A percentile compares a stretch with the other conserved stretches of the same genome.
Conservation (phyloP, 2,329 filamentous ascomycete genomes). For the Pezicula carpinea region DNA sequence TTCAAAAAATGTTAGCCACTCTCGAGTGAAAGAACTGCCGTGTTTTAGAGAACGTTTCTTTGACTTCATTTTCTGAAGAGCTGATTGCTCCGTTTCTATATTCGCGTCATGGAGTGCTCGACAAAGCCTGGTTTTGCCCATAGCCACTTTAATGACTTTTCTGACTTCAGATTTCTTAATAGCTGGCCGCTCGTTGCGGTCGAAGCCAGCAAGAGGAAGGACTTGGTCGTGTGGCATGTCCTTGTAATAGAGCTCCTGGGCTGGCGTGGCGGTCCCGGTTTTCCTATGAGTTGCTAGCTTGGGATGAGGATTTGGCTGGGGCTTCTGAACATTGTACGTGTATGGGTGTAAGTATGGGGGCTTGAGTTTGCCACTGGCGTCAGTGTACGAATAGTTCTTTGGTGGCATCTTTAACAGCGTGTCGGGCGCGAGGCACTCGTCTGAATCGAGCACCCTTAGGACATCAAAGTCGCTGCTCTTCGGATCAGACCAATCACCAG, state of each 20-base stretch:
- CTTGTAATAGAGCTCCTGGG: constrained; percentile 12
- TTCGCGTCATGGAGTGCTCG: too few species aligned
- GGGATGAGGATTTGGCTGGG: constrained; percentile 14
- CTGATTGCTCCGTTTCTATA: not conserved
- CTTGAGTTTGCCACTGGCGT: constrained; percentile 12
- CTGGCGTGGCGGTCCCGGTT: constrained; percentile 16
- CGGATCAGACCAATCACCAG: constrained; percentile 15
- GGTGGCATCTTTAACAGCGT: constrained; percentile 12
- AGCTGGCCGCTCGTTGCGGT: constrained; percentile 2
- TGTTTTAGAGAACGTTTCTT: too few species aligned
- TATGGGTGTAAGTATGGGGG: constrained; percentile 10
- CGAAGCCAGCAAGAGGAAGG: constrained; percentile 19
- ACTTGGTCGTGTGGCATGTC: constrained; percentile 9
- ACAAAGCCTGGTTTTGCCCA: too few species aligned
- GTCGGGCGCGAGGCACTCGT: constrained; percentile 14
- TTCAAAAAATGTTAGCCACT: constrained; percentile 9
- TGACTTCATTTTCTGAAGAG: not conserved
- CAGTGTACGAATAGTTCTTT: constrained; percentile 13
- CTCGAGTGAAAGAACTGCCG: not conserved
- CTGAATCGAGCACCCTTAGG: constrained; percentile 11
- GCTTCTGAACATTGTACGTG: constrained; percentile 8
- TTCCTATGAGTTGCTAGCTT: constrained; percentile 16
- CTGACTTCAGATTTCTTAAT: not conserved
- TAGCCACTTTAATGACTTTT: too few species aligned
- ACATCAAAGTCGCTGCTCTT: constrained; percentile 17